These are phyloP conservation scores for Tulasnella sp. DNA, from an alignment of 768 basidiomycete genomes.

Conservation along the genomic window DNA sequence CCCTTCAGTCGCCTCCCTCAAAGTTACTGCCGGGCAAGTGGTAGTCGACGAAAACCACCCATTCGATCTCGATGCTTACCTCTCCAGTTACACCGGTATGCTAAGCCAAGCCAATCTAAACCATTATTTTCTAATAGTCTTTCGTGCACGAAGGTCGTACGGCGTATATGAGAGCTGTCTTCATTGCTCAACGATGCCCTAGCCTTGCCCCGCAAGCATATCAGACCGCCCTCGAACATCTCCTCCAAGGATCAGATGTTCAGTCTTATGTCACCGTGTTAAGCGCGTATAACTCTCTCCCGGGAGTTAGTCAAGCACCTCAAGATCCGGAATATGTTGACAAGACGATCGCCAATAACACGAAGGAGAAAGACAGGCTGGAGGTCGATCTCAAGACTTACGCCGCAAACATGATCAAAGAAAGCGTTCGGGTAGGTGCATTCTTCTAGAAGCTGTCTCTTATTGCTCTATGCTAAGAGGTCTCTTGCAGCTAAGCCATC, in stretches of 20 bases:
- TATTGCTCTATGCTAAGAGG: not conserved
- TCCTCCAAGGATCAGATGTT: conserved; percentile 67
- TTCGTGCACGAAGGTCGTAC: conserved; percentile 55
- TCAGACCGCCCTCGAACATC: conserved; percentile 58
- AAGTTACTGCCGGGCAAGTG: conserved; percentile 26
- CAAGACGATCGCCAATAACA: conserved; percentile 58
- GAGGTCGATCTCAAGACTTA: conserved; percentile 96
- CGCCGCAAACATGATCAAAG: conserved; percentile 95
- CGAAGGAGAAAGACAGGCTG: conserved; percentile 71
- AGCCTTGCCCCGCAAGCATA: conserved; percentile 68
- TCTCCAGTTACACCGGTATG: conserved; percentile 68
- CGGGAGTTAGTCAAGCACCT: conserved; percentile 43
- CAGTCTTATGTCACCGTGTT: conserved; percentile 33
- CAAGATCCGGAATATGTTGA: conserved; percentile 73
- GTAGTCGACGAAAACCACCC: conserved; percentile 73
- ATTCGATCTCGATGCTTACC: conserved; percentile 80
- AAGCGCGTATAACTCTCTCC: conserved; percentile 36
- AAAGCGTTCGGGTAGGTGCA: conserved; percentile 81
- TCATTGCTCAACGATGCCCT: conserved; percentile 62
- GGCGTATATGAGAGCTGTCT: conserved; percentile 66
- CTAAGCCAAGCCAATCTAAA: not conserved
- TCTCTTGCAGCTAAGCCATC: conserved; percentile 69
- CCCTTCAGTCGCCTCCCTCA: not conserved
- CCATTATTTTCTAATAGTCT: conserved; percentile 7
- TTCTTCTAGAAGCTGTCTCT: not conserved